Base-by-base conservation (phyloP, 1,284 basidiomycete genomes). In the Pseudozyma pruni region DNA sequence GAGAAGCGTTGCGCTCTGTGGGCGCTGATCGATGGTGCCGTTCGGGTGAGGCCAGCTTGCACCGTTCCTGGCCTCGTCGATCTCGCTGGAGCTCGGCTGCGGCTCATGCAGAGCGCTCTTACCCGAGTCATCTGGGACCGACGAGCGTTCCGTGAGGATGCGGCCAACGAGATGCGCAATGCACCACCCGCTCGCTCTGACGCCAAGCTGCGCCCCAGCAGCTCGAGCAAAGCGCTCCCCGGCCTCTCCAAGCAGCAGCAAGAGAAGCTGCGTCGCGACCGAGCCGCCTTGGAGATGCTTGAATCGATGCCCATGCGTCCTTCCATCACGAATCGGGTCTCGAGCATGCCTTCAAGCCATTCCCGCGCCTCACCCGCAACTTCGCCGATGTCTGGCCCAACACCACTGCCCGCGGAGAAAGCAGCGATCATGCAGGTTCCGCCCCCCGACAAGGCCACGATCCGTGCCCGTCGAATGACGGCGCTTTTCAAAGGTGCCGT, bases 401-500 rank as follows among this genome's bases (percentile, higher is more conserved):
- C 38, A 31, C 45, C 58, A 5, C 20, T 39, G 7, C 23, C 59
- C 3, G 35, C 53, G 14, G 58, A 52, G 25, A 50, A 50, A 29
- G 39, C 48, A 1, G 52, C 67, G 11, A 59, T 39, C 6, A 20
- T 40, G 13, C 55, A 48, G 19, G 53, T 54, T 23, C 44, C 62
- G 29, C 58, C 57, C 19, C 63, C 62, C 2, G 70, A 72, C 38
- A 72, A 72, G 38, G 51, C 64, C 2, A 68, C 70, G 8, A 68
- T 72, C 31, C 61, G 70, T 23, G 58, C 76, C 8, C 61, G 76
- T n/a, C 70, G 78, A 16, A 76, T 80, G 76, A 80, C 78, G 1
- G 76, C 78, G 19, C 62, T 80, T n/a, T 78, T 78, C 74, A 72
- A 78, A 13, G 75, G 75, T 16, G 76, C 76, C 11, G 72, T 78